These are phyloP conservation scores for Elsinoe ampelina DNA, from an alignment of 2,329 filamentous ascomycete species.

Conservation along the genomic window DNA sequence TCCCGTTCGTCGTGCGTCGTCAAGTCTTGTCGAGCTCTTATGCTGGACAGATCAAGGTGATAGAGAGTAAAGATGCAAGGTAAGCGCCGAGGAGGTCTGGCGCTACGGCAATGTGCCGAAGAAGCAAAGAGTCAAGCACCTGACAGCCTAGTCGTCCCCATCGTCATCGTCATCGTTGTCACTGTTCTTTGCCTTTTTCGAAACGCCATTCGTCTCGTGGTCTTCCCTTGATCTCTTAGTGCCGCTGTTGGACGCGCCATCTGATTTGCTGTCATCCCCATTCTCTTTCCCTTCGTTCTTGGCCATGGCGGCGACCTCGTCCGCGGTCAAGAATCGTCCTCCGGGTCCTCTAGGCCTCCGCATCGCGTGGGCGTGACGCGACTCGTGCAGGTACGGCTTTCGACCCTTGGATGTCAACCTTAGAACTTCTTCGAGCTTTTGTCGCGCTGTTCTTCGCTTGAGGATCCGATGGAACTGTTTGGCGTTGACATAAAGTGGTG, in stretches of 20 bases:
- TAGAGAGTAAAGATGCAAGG: not conserved
- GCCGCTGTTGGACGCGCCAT: constrained; percentile 1
- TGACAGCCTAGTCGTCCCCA: constrained; percentile 36
- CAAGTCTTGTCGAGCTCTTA: not conserved
- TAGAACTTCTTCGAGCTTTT: constrained; percentile 86
- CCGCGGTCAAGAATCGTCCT: constrained; percentile 89
- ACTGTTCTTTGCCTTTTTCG: constrained; percentile 8
- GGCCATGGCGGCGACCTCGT: constrained; percentile 88
- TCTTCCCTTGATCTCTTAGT: constrained; percentile 2
- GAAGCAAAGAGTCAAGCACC: not conserved
- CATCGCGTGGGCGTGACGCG: constrained; percentile 97
- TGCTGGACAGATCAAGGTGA: not conserved
- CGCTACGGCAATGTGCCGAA: not conserved
- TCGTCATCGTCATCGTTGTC: constrained; percentile 21
- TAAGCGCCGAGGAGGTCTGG: not conserved
- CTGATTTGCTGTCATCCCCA: constrained; percentile 18
- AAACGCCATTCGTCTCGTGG: constrained; percentile 1
- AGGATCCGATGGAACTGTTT: constrained; percentile 98
- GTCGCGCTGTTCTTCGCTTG: constrained; percentile 84
- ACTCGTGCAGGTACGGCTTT: constrained; percentile 96
- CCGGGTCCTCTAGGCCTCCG: constrained; percentile 85
- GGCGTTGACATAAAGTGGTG: constrained; percentile 92
- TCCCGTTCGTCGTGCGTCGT: not conserved
- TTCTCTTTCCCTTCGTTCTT: constrained; percentile 42
- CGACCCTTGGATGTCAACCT: constrained; percentile 88